These are phyloP conservation scores for Trebouxiophyceae sp. DNA, from an alignment of 163 green algal species.

Conservation along the genomic window DNA sequence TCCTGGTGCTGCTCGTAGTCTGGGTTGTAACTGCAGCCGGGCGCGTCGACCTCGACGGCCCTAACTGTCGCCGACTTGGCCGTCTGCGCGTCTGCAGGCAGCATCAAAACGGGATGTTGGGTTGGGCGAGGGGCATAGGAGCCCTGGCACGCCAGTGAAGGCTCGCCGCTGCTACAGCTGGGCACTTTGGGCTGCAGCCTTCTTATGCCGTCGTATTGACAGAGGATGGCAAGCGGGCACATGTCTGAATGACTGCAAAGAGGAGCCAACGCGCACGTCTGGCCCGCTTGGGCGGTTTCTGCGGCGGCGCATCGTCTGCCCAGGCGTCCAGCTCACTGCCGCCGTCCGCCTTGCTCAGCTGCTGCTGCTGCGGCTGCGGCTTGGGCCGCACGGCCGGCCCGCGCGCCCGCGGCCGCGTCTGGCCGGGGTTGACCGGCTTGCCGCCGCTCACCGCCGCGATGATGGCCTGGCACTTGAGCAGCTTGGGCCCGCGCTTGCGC, in stretches of 20 bases:
- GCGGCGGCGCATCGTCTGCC: neutral
- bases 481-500: neutral
- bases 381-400: neutral
- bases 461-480: neutral
- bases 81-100: too few relatives aligned
- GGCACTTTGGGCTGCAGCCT: too few relatives aligned
- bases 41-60: conserved; percentile 68
- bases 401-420: neutral
- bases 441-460: neutral
- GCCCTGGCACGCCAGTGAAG: too few relatives aligned
- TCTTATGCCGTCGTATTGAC: too few relatives aligned
- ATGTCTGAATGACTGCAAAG: too few relatives aligned
- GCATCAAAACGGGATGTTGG: too few relatives aligned
- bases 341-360: neutral
- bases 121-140: too few relatives aligned
- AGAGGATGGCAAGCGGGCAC: too few relatives aligned
- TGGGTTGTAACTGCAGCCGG: conserved; percentile 86
- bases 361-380: neutral
- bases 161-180: neutral
- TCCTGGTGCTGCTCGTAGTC: conserved; percentile 72
- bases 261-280: too few relatives aligned
- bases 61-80: too few relatives aligned
- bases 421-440: neutral
- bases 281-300: too few relatives aligned
- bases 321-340: neutral